Conservation (phyloP, 2,329 filamentous ascomycete species). For the Camptophora hylomeconis region DNA sequence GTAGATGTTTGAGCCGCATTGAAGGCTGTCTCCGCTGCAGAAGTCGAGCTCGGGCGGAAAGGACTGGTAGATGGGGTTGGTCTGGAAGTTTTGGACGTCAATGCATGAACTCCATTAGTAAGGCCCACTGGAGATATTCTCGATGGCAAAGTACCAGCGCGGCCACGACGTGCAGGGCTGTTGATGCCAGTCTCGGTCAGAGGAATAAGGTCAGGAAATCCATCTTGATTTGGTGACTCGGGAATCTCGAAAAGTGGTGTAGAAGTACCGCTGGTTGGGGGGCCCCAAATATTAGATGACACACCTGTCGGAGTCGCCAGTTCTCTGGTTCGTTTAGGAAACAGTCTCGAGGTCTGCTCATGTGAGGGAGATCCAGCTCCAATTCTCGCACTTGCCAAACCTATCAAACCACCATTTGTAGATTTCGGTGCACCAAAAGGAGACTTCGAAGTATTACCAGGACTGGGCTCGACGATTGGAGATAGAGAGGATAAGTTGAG, state of each 20-base stretch:
- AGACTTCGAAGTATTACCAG: slow-evolving; percentile 13
- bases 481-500: slow-evolving; percentile 14
- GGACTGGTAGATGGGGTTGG: slow-evolving; percentile 79
- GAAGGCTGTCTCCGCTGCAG: slow-evolving; percentile 24
- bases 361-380: slow-evolving; percentile 94
- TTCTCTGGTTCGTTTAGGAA: slow-evolving; percentile 91
- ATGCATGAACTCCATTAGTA: slow-evolving; percentile 40
- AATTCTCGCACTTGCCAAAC: slow-evolving; percentile 51
- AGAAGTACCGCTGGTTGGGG: slow-evolving; percentile 90
- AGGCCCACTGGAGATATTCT: slow-evolving; percentile 70
- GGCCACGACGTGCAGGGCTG: slow-evolving; percentile 59
- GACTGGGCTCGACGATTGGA: slow-evolving; percentile 11
- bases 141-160: slow-evolving; percentile 92
- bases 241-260: slow-evolving; percentile 94
- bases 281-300: slow-evolving; percentile 70
- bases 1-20: slow-evolving; percentile 28
- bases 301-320: slow-evolving; percentile 95
- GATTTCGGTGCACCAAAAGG: slow-evolving; percentile 14
- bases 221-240: slow-evolving; percentile 83
- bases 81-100: slow-evolving; percentile 65
- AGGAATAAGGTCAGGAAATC: slow-evolving; percentile 79
- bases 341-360: slow-evolving; percentile 69
- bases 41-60: slow-evolving; percentile 51
- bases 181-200: slow-evolving; percentile 54
- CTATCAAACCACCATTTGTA: slow-evolving; percentile 18